These are phyloP conservation scores for Bryoerythrophyllum caledonicum DNA, from an alignment of 225 moss, liverwort and hornwort genomes.

Conservation along the genomic window DNA sequence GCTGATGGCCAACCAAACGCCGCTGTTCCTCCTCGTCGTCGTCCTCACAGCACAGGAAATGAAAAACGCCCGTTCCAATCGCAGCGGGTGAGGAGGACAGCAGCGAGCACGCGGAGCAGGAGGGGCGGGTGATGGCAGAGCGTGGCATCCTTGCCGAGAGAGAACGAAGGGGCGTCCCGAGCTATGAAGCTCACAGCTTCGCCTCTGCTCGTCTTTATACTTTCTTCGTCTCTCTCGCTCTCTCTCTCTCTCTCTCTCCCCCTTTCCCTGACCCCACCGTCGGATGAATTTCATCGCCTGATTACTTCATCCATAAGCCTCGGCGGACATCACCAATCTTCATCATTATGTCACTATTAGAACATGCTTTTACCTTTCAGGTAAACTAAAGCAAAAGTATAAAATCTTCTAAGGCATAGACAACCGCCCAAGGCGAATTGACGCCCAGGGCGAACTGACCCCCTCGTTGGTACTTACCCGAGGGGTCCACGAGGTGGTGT, in stretches of 20 bases:
- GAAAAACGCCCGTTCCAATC: not conserved
- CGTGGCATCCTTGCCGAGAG: constrained; percentile 46
- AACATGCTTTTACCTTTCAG: too few relatives aligned
- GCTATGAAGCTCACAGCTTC: not conserved
- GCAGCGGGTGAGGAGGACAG: not conserved
- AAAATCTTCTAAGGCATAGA: too few relatives aligned
- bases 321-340: too few relatives aligned
- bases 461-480: too few relatives aligned
- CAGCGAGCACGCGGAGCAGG: not conserved
- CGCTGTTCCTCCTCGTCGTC: constrained; percentile 30
- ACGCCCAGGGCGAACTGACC: too few relatives aligned
- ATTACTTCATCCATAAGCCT: not conserved
- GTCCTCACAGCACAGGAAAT: constrained; percentile 6
- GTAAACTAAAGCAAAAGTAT: too few relatives aligned
- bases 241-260: too few relatives aligned
- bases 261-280: not conserved
- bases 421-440: too few relatives aligned
- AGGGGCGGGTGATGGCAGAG: constrained; percentile 23
- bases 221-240: constrained; percentile 2
- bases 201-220: constrained; percentile 18
- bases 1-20: not conserved
- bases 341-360: not conserved
- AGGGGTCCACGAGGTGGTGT: too few relatives aligned
- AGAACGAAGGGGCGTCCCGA: not conserved
- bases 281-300: too few relatives aligned